Conservation (phyloP, 2,329 filamentous ascomycete species). For the Talaromyces sp. region DNA sequence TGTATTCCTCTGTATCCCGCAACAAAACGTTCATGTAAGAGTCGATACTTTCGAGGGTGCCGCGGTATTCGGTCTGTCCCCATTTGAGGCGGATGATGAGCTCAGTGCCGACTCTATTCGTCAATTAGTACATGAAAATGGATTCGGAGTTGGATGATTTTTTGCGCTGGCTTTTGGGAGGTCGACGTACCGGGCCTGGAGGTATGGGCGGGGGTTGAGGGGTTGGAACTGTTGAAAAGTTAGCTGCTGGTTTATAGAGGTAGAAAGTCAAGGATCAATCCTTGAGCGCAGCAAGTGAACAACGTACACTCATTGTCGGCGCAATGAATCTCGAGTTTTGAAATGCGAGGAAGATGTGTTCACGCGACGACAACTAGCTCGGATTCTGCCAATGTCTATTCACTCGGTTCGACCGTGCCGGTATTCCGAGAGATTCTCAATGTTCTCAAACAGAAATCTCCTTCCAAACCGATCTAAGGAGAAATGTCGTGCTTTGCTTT, state of each 20-base stretch:
- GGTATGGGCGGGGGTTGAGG: conserved; percentile 93
- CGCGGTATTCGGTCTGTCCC: conserved; percentile 97
- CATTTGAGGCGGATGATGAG: conserved; percentile 94
- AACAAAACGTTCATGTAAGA: conserved; percentile 99
- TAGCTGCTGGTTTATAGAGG: too few relatives aligned
- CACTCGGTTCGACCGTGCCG: neutral
- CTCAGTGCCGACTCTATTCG: conserved; percentile 73
- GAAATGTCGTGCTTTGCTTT: neutral
- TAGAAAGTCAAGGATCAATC: too few relatives aligned
- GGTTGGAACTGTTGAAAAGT: conserved; percentile 67
- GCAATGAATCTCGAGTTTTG: neutral
- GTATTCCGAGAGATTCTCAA: neutral
- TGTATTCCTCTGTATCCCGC: conserved; percentile 84
- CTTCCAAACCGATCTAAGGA: neutral
- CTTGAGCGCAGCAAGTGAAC: too few relatives aligned
- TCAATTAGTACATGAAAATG: neutral
- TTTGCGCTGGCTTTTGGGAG: neutral
- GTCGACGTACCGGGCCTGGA: conserved; percentile 75
- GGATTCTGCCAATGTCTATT: neutral
- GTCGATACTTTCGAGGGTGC: conserved; percentile 85
- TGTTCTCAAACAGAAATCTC: neutral
- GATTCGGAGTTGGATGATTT: neutral
- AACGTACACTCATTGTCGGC: conserved; percentile 33
- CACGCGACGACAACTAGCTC: conserved; percentile 7
- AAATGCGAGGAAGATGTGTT: neutral